A percentile compares a stretch with the other conserved stretches of the same genome.
These are phyloP conservation scores for Chrysanthemum lavandulifolium DNA, from an alignment of 129 eudicot species.

Conservation along the genomic window DNA sequence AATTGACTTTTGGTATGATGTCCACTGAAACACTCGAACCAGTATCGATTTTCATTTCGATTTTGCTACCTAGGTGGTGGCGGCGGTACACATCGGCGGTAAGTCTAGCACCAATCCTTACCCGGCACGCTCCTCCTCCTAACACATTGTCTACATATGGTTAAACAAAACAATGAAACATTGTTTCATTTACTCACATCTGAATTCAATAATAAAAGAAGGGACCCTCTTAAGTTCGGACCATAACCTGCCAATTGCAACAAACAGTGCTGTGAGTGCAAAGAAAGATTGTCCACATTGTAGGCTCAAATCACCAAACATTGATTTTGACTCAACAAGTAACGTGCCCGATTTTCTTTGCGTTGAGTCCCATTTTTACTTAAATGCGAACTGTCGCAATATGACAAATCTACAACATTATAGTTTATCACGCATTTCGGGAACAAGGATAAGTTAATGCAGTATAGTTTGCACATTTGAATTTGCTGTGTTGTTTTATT, in stretches of 20 bases:
- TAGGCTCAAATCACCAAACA: slow-evolving; percentile 4
- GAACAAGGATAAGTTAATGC: too few species aligned
- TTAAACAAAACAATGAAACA: background rate
- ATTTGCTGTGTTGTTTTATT: background rate
- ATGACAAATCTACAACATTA: background rate
- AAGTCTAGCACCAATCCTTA: too few species aligned
- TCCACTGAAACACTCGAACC: too few species aligned
- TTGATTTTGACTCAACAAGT: slow-evolving; percentile 22
- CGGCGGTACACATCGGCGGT: too few species aligned
- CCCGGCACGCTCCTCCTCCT: too few species aligned
- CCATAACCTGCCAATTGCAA: slow-evolving; percentile 15
- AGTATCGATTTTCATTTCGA: too few species aligned
- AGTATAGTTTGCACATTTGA: background rate
- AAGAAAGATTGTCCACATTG: slow-evolving; percentile 28
- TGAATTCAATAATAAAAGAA: background rate
- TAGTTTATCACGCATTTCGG: too few species aligned
- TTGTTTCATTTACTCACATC: background rate
- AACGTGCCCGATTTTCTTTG: background rate
- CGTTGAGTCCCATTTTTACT: background rate
- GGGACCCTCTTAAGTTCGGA: background rate
- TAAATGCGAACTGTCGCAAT: background rate
- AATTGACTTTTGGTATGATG: too few species aligned
- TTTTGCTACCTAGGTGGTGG: too few species aligned
- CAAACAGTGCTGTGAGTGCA: slow-evolving; percentile 7
- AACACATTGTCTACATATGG: background rate